Percentiles rank a stretch among this genome's conserved stretches.
Conservation (phyloP, 2,329 filamentous ascomycete species). For the Pleochaeta shiraiana region DNA sequence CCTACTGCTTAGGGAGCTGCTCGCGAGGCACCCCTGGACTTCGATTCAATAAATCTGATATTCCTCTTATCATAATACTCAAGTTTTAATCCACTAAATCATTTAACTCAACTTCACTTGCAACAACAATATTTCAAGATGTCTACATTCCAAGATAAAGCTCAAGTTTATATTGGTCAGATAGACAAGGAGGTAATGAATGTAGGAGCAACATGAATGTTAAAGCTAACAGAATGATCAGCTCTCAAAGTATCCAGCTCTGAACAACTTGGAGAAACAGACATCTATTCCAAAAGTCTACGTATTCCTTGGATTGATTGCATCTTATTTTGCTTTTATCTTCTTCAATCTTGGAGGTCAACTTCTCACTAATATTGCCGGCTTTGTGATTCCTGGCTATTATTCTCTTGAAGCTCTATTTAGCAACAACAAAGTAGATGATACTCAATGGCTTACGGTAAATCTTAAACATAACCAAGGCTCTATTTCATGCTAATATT, state of each 20-base stretch:
- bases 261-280: slow-evolving; percentile 74
- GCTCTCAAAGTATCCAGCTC: slow-evolving; percentile 67
- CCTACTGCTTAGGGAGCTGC: too few species aligned
- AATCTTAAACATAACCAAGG: background rate
- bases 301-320: slow-evolving; percentile 50
- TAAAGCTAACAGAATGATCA: slow-evolving; percentile 19
- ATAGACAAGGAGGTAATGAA: slow-evolving; percentile 57
- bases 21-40: too few species aligned
- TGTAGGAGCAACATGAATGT: background rate
- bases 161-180: slow-evolving; percentile 53
- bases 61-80: too few species aligned
- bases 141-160: slow-evolving; percentile 59
- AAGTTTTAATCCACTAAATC: too few species aligned
- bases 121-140: slow-evolving; percentile 29
- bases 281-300: slow-evolving; percentile 71
- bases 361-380: slow-evolving; percentile 69
- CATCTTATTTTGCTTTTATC: slow-evolving; percentile 77
- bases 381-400: slow-evolving; percentile 65
- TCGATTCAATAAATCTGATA: too few species aligned
- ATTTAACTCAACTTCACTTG: too few species aligned
- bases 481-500: slow-evolving; percentile 5
- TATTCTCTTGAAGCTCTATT: slow-evolving; percentile 67
- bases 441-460: slow-evolving; percentile 63
- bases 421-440: slow-evolving; percentile 46
- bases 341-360: slow-evolving; percentile 84